Evolutionary conservation across 1,139 yeast species (phyloP).

Genomic region (Yamadazyma oceani): DNA sequence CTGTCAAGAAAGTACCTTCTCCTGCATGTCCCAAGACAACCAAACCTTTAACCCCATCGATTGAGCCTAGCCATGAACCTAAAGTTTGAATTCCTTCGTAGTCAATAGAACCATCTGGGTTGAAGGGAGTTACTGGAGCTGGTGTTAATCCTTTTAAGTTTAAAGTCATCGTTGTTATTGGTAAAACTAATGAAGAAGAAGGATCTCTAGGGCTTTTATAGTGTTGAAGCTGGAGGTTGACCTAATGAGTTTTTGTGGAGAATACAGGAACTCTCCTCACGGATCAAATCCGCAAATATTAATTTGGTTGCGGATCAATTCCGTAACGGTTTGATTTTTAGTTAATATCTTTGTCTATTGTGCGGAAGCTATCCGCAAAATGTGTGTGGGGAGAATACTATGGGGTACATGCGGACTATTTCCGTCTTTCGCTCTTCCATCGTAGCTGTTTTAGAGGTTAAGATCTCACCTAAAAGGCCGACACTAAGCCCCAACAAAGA

Average conservation of each 20-base stretch:
- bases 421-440: too few relatives aligned
- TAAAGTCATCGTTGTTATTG: slow-evolving; percentile 1
- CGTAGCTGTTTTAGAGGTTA: too few relatives aligned
- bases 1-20: slow-evolving; percentile 1
- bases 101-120: slow-evolving; percentile 1
- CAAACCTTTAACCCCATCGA: slow-evolving; percentile 2
- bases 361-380: not conserved
- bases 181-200: not conserved
- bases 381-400: not conserved
- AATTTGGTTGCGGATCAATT: not conserved
- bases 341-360: not conserved
- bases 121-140: slow-evolving; percentile 1
- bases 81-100: slow-evolving; percentile 1
- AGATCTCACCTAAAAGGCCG: too few relatives aligned
- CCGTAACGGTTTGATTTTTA: not conserved
- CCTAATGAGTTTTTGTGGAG: too few relatives aligned
- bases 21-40: slow-evolving; percentile 2
- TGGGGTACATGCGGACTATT: slow-evolving; percentile 1
- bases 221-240: too few relatives aligned
- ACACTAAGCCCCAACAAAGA: too few relatives aligned
- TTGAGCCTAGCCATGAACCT: slow-evolving; percentile 2
- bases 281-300: too few relatives aligned
- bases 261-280: too few relatives aligned
- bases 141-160: slow-evolving; percentile 1
- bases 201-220: not conserved